phyloP scores from a whole-genome alignment of 2,329 filamentous ascomycete species.

The Cercospora sesami region DNA sequence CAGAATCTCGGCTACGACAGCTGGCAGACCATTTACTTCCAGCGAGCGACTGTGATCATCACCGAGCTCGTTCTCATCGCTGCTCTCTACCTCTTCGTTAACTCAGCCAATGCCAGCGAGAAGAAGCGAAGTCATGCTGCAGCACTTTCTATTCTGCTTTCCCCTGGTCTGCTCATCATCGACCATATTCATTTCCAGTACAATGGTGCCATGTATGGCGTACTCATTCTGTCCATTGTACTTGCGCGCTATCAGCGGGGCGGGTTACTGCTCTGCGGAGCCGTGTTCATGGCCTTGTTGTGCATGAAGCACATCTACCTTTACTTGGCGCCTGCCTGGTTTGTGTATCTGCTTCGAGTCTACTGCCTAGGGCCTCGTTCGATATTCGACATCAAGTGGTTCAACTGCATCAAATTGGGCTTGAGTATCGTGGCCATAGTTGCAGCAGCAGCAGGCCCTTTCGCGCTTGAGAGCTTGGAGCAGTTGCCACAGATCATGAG shows the following conservation, averaged over 20 bases:
- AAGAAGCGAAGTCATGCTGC: constrained; percentile 79
- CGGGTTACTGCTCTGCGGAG: constrained; percentile 73
- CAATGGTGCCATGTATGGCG: constrained; percentile 93
- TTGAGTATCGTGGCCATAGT: constrained; percentile 70
- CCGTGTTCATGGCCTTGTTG: constrained; percentile 79
- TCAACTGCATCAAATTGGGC: constrained; percentile 82
- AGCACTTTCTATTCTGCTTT: constrained; percentile 84
- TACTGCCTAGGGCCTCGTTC: constrained; percentile 83
- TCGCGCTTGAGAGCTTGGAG: constrained; percentile 61
- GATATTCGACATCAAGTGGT: constrained; percentile 71
- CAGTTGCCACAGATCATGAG: constrained; percentile 82
- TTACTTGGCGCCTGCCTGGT: constrained; percentile 93
- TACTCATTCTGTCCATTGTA: constrained; percentile 83
- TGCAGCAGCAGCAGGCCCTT: constrained; percentile 83
- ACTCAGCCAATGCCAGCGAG: constrained; percentile 64
- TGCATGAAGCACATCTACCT: constrained; percentile 99
- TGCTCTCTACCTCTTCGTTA: constrained; percentile 76
- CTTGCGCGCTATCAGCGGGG: constrained; percentile 69
- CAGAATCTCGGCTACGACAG: constrained; percentile 82
- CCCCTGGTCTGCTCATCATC: constrained; percentile 91
- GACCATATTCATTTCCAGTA: constrained; percentile 99
- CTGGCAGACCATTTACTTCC: constrained; percentile 93
- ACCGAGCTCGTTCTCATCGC: constrained; percentile 83
- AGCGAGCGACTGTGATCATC: constrained; percentile 80
- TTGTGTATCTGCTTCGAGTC: constrained; percentile 82